phyloP scores from a whole-genome alignment of 2,329 filamentous ascomycete species.

The Penicillium sumatraense region DNA sequence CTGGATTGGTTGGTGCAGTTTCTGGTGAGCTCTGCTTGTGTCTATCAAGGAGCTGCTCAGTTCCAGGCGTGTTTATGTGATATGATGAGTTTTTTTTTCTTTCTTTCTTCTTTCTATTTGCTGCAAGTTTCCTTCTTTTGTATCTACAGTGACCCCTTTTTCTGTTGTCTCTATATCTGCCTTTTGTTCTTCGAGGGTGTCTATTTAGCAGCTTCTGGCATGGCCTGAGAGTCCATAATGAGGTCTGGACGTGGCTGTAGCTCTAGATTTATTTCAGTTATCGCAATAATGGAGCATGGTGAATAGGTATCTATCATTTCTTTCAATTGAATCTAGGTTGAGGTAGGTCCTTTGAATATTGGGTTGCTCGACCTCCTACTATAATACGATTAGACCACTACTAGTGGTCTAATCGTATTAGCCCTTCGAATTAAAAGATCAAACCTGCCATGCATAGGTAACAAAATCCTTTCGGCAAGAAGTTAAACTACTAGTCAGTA shows the following conservation, averaged over 20 bases:
- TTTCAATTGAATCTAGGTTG: neutral
- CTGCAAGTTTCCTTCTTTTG: slow-evolving; percentile 13
- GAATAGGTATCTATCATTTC: slow-evolving; percentile 7
- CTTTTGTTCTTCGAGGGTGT: slow-evolving; percentile 6
- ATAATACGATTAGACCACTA: too few relatives aligned
- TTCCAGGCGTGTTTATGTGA: slow-evolving; percentile 27
- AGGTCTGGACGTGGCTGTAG: slow-evolving; percentile 8
- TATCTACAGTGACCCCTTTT: slow-evolving; percentile 19
- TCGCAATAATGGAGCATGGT: slow-evolving; percentile 6
- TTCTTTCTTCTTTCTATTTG: too few relatives aligned
- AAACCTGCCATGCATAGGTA: too few relatives aligned
- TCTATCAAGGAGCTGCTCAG: neutral
- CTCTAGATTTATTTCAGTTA: slow-evolving; percentile 1
- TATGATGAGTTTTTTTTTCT: slow-evolving; percentile 27
- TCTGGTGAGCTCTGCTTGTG: slow-evolving; percentile 68
- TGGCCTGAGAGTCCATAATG: slow-evolving; percentile 11
- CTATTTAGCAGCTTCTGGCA: slow-evolving; percentile 2
- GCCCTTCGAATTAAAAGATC: too few relatives aligned
- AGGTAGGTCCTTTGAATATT: too few relatives aligned
- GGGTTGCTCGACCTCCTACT: too few relatives aligned
- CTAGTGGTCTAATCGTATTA: too few relatives aligned
- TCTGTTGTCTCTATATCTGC: slow-evolving; percentile 16
- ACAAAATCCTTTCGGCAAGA: too few relatives aligned
- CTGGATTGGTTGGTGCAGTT: slow-evolving; percentile 98
- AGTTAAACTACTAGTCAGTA: too few relatives aligned